A percentile compares a stretch with the other conserved stretches of the same genome.
These are phyloP conservation scores for Sugiyamaella boreocaroliniensis DNA, from an alignment of 805 yeast genomes.

Conservation along the genomic window DNA sequence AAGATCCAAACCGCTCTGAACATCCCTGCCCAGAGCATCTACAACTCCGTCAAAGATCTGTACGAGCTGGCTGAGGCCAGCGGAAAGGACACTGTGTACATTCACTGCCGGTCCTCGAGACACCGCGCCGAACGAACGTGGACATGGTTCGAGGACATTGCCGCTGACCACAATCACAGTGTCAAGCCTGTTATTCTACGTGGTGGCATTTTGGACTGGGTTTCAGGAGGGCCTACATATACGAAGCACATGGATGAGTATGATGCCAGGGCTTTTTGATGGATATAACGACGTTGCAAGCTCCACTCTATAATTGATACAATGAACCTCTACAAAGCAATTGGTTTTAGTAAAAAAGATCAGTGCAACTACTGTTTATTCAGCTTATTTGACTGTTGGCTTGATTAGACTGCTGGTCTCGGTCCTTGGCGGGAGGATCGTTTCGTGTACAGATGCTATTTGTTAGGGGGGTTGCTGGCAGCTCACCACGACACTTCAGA, in stretches of 20 bases:
- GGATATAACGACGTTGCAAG: neutral
- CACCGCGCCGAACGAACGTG: constrained; percentile 20
- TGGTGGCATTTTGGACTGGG: constrained; percentile 24
- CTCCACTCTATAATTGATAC: too few relatives aligned
- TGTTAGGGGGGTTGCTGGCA: too few relatives aligned
- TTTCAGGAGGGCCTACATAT: constrained; percentile 19
- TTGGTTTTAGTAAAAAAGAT: too few relatives aligned
- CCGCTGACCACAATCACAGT: constrained; percentile 10
- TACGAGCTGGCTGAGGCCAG: constrained; percentile 18
- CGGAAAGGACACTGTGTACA: constrained; percentile 16
- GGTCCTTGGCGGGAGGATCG: too few relatives aligned
- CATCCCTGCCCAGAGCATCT: constrained; percentile 19
- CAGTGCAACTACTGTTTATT: too few relatives aligned
- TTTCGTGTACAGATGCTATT: too few relatives aligned
- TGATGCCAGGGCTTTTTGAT: constrained; percentile 7
- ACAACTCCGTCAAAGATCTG: constrained; percentile 14
- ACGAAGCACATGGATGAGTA: constrained; percentile 21
- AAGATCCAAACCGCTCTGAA: constrained; percentile 22
- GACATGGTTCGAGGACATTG: constrained; percentile 20
- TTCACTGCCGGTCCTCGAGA: constrained; percentile 21
- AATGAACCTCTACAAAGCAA: too few relatives aligned
- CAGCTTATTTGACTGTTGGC: too few relatives aligned
- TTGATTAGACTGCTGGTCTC: too few relatives aligned
- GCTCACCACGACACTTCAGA: constrained; percentile 1
- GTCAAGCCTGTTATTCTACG: constrained; percentile 16